Conservation (phyloP, 306 rosid genomes). For the Dalbergia cultrata region DNA sequence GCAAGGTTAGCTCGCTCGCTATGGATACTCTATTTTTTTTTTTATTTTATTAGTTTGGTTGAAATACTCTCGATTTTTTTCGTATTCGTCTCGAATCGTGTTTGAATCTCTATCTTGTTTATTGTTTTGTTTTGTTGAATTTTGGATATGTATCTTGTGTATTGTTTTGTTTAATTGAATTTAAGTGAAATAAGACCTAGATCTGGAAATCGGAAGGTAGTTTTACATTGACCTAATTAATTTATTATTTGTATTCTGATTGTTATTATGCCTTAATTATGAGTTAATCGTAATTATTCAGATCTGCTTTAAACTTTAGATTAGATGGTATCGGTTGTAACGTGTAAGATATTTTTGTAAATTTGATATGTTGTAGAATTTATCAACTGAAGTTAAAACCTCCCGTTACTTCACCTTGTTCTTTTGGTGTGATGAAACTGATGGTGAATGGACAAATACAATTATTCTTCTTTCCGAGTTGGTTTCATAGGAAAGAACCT, state of each 20-base stretch:
- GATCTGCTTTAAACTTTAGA: background rate
- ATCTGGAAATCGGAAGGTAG: slow-evolving; percentile 1
- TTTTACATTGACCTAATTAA: background rate
- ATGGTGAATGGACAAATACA: background rate
- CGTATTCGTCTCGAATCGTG: background rate
- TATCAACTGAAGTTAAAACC: background rate
- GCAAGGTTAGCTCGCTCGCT: slow-evolving; percentile 59
- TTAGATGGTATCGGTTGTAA: background rate
- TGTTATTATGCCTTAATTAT: slow-evolving; percentile 6
- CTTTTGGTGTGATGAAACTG: background rate
- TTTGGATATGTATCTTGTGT: slow-evolving; percentile 34
- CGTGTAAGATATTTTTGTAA: background rate
- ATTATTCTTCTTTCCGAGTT: background rate
- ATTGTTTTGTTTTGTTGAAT: background rate
- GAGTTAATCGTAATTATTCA: background rate
- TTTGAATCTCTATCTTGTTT: slow-evolving; percentile 36
- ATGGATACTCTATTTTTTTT: background rate
- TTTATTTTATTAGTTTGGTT: no score
- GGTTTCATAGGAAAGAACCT: background rate
- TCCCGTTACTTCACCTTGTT: background rate
- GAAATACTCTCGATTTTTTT: background rate
- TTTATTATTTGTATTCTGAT: background rate
- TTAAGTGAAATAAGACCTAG: background rate
- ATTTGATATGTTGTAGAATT: background rate
- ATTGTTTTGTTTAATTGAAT: background rate